A percentile compares a stretch with the other conserved stretches of the same genome.
These are phyloP conservation scores for Russula dissimulans DNA, from an alignment of 768 basidiomycete species.

Conservation along the genomic window DNA sequence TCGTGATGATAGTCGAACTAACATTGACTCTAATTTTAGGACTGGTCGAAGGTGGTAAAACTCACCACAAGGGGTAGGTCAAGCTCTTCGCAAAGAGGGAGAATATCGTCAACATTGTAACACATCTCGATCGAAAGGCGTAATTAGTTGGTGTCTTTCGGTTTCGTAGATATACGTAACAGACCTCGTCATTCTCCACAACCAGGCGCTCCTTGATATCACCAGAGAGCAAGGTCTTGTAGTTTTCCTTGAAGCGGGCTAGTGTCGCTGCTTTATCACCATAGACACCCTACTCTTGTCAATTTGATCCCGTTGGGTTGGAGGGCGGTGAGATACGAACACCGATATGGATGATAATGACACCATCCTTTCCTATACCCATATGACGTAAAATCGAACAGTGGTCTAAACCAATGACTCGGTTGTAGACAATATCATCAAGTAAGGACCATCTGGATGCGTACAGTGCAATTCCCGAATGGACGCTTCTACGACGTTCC, in stretches of 20 bases:
- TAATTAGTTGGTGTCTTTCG: background rate
- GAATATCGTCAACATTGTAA: constrained; percentile 80
- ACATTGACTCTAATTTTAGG: background rate
- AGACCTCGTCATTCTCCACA: constrained; percentile 90
- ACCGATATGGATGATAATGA: constrained; percentile 81
- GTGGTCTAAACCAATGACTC: constrained; percentile 40
- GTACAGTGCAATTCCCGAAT: constrained; percentile 65
- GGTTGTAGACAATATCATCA: background rate
- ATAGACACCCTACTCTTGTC: constrained; percentile 51
- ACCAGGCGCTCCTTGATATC: constrained; percentile 67
- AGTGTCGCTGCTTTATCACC: constrained; percentile 69
- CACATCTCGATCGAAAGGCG: constrained; percentile 41
- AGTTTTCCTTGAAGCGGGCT: constrained; percentile 62
- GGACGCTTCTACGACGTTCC: constrained; percentile 63
- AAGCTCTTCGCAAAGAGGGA: constrained; percentile 81
- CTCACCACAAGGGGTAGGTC: constrained; percentile 38
- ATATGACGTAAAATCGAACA: constrained; percentile 81
- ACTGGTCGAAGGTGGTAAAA: constrained; percentile 51
- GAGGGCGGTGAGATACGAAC: constrained; percentile 32
- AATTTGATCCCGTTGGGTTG: background rate
- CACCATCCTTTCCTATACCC: constrained; percentile 73
- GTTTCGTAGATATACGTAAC: constrained; percentile 9
- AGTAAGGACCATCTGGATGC: background rate
- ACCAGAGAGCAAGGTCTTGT: constrained; percentile 45
- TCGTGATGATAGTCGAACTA: constrained; percentile 75